Conservation (phyloP, 2,329 filamentous ascomycete species). For the Talaromyces atroroseus region DNA sequence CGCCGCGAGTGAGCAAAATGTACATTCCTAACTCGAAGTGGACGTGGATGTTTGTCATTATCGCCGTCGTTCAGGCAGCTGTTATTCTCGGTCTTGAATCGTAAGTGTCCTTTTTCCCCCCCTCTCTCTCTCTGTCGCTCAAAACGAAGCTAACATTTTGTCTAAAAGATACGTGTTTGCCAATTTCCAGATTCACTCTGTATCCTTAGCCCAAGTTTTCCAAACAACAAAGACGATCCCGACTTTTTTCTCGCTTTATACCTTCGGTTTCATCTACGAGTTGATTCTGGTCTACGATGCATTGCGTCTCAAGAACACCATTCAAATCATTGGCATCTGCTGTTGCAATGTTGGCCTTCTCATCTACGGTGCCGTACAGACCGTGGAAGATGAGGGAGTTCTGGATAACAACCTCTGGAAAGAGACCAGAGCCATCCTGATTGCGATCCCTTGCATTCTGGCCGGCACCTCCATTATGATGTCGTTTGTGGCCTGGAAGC, state of each 20-base stretch:
- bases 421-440: constrained; percentile 66
- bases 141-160: background rate
- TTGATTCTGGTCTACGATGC: constrained; percentile 89
- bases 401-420: constrained; percentile 58
- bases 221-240: constrained; percentile 65
- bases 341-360: constrained; percentile 86
- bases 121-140: no score
- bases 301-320: constrained; percentile 90
- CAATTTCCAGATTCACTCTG: constrained; percentile 63
- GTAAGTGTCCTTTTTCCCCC: constrained; percentile 50
- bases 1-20: constrained; percentile 46
- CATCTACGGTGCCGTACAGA: constrained; percentile 88
- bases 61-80: constrained; percentile 69
- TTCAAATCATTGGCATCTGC: constrained; percentile 94
- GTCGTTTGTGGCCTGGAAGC: constrained; percentile 78
- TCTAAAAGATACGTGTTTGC: constrained; percentile 74
- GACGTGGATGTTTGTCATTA: constrained; percentile 78
- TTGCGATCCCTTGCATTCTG: constrained; percentile 81
- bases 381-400: constrained; percentile 51
- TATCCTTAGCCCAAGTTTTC: constrained; percentile 36
- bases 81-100: constrained; percentile 79
- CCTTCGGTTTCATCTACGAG: constrained; percentile 94
- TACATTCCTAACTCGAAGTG: constrained; percentile 78
- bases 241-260: constrained; percentile 92
- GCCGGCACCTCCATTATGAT: constrained; percentile 68